Percentiles rank a stretch among this genome's conserved stretches.
Conservation (phyloP, 768 basidiomycete species). For the Lactarius deliciosus region DNA sequence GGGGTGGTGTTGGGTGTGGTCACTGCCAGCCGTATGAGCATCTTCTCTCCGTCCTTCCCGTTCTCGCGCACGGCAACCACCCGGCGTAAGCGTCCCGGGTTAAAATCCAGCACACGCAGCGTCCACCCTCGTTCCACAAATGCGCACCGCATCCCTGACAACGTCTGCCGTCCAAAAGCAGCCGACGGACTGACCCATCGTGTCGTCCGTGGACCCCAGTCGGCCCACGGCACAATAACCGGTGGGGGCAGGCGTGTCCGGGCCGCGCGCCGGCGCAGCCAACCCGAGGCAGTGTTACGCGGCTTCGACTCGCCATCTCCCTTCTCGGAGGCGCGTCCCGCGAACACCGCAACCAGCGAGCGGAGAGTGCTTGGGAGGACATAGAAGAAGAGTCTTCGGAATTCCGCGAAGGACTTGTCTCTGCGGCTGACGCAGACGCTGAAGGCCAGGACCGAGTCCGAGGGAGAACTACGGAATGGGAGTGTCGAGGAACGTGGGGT, state of each 20-base stretch:
- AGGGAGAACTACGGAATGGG: conserved; percentile 13
- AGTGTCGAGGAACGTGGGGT: not conserved
- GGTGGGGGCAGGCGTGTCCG: not conserved
- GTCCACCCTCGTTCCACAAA: conserved; percentile 2
- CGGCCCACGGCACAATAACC: conserved; percentile 7
- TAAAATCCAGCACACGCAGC: conserved; percentile 20
- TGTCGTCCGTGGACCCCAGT: conserved; percentile 18
- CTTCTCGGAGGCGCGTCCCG: not conserved
- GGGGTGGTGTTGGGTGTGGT: not conserved
- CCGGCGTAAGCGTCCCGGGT: conserved; percentile 8
- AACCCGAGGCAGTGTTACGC: not conserved
- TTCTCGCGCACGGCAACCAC: conserved; percentile 11
- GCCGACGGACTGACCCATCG: conserved; percentile 8
- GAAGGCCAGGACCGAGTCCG: conserved; percentile 19
- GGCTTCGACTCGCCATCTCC: not conserved
- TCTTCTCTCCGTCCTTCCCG: not conserved
- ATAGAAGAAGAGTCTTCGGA: conserved; percentile 1
- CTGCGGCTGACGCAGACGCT: not conserved
- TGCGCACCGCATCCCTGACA: conserved; percentile 15
- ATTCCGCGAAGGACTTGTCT: not conserved
- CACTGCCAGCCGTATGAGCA: not conserved
- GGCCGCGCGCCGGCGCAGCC: not conserved
- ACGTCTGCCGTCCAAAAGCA: not conserved
- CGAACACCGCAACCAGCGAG: not conserved
- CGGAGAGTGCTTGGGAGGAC: conserved; percentile 9